These are phyloP conservation scores for Alternaria arborescens DNA, from an alignment of 2,329 filamentous ascomycete species.

Conservation along the genomic window DNA sequence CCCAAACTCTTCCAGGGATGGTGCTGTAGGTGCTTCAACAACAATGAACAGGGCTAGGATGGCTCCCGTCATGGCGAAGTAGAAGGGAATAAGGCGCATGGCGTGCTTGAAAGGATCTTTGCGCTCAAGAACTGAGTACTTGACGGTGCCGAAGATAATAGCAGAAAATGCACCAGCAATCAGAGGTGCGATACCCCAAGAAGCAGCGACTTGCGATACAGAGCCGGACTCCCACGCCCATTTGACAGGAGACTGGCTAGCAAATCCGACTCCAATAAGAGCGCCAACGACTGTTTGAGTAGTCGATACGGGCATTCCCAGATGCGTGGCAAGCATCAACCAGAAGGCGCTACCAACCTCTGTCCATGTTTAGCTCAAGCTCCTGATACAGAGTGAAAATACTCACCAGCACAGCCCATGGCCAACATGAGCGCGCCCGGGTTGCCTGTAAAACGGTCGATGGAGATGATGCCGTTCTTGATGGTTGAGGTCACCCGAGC, in stretches of 20 bases:
- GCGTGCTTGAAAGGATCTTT: conserved; percentile 60
- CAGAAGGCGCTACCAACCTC: conserved; percentile 34
- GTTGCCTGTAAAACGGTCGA: conserved; percentile 56
- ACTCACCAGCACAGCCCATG: conserved; percentile 68
- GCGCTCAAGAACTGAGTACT: conserved; percentile 60
- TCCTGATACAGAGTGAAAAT: conserved; percentile 53
- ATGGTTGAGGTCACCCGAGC: conserved; percentile 68
- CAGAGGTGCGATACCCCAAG: conserved; percentile 60
- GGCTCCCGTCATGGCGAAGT: conserved; percentile 59
- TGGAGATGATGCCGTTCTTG: conserved; percentile 66
- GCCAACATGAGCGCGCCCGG: conserved; percentile 66
- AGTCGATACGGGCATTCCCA: conserved; percentile 67
- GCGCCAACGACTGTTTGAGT: conserved; percentile 69
- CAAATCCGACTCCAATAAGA: conserved; percentile 68
- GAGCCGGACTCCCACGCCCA: conserved; percentile 39
- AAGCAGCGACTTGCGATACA: conserved; percentile 51
- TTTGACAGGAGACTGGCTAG: conserved; percentile 39
- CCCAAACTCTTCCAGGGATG: conserved; percentile 41
- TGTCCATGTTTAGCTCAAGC: background rate
- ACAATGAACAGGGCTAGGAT: conserved; percentile 68
- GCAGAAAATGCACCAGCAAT: conserved; percentile 60
- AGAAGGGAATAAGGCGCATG: conserved; percentile 59
- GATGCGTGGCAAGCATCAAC: conserved; percentile 12
- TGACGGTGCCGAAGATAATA: conserved; percentile 60
- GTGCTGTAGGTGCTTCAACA: conserved; percentile 53